These are phyloP conservation scores for Solanum chacoense DNA, from an alignment of 305 asterid genomes.

Conservation along the genomic window DNA sequence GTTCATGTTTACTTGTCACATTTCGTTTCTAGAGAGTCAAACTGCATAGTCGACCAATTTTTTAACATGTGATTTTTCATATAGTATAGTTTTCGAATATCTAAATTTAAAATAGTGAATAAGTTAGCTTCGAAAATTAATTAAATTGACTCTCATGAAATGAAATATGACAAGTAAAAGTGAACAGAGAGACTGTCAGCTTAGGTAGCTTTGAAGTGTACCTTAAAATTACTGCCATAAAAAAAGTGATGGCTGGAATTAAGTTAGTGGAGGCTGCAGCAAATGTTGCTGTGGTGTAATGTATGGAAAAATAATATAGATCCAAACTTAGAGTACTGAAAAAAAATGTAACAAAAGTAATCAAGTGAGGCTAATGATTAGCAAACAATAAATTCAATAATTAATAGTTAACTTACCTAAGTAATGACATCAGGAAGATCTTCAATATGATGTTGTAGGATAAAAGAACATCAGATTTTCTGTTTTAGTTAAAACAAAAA, in stretches of 20 bases:
- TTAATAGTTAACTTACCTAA: slow-evolving; percentile 25
- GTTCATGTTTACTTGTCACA: background rate
- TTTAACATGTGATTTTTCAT: background rate
- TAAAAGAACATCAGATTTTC: slow-evolving; percentile 35
- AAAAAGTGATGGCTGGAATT: slow-evolving; percentile 47
- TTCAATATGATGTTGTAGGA: slow-evolving; percentile 28
- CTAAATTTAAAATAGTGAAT: background rate
- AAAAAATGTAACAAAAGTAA: background rate
- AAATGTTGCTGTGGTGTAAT: slow-evolving; percentile 62
- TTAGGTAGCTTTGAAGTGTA: background rate
- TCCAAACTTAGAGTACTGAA: slow-evolving; percentile 42
- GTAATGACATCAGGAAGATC: slow-evolving; percentile 39
- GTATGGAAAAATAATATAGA: slow-evolving; percentile 37
- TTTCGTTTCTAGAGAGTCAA: background rate
- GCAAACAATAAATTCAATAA: background rate
- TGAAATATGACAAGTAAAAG: background rate
- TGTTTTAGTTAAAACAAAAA: background rate
- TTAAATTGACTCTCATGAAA: background rate
- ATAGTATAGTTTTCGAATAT: background rate
- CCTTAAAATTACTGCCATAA: slow-evolving; percentile 36
- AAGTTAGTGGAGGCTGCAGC: slow-evolving; percentile 53
- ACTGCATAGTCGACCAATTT: background rate
- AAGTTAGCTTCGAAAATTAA: background rate
- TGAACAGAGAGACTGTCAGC: background rate
- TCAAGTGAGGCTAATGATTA: background rate